Base-by-base conservation (phyloP, 2,329 filamentous ascomycete species). In the Colletotrichum nymphaeae region DNA sequence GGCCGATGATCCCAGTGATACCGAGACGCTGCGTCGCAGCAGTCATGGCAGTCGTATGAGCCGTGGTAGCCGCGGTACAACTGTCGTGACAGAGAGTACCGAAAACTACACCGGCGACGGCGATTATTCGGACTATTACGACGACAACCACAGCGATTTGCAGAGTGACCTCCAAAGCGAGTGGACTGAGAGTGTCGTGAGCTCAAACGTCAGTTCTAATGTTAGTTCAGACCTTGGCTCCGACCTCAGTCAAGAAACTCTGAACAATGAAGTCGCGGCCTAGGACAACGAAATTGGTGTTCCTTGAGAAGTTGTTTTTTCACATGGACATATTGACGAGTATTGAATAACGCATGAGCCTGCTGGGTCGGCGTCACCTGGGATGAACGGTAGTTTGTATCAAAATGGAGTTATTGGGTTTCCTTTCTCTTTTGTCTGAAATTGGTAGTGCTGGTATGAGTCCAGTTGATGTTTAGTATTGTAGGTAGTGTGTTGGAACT, bases 1-100 rank as follows among this genome's bases (percentile, higher is more conserved):
- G 2, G 76, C 77, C 8, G 84, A 84, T 28, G 81, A 81, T 24
- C 81, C 81, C 30, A 91, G 88, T 77, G 90, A 93, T 42, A 80
- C 83, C 1, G 86, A 84, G 26, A 89, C 86, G 6, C 79, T 88
- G 70, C 82, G 88, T 55, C 81, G 87, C 69, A 84, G 83, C 53
- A 73, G 87, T 75, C 80, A 84, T 12, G 86, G 85, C 53, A 88
- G 62, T 22, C 49, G 62, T 30, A 8, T 64, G 28, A 64, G 62
- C 30, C 62, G 49, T 28, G 62, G 62, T 26, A 89, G 87, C 75
- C 80, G 84, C 12, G 86, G 85, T 53, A 88, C 86, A 7, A 87
- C 87, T 2, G 84, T 88, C 49, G 81, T 88, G 49, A 86, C 84
- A 1, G 80, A 80, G 46, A 82, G 80, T 70, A 84, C 82, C 2